These are phyloP conservation scores for Coemansia nantahalensis DNA, from an alignment of 192 early-diverging fungal species.

Conservation along the genomic window DNA sequence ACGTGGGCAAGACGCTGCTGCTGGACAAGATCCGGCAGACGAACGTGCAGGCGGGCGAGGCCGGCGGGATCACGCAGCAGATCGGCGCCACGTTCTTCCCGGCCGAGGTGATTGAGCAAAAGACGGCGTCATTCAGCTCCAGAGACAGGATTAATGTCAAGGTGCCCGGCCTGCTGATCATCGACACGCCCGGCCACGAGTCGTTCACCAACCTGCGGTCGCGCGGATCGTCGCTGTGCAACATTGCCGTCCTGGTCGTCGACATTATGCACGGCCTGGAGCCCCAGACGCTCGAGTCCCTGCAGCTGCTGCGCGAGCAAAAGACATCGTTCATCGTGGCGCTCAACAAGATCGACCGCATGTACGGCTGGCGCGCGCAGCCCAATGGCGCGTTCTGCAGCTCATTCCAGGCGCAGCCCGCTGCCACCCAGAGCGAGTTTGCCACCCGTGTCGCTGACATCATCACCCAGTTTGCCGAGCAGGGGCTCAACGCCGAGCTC, in stretches of 20 bases:
- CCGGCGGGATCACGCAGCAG: conserved; percentile 99
- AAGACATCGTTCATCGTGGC: conserved; percentile 99
- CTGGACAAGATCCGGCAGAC: conserved; percentile 99
- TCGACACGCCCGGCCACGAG: conserved; percentile 99
- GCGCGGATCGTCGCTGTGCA: conserved; percentile 95
- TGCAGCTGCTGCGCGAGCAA: conserved; percentile 83
- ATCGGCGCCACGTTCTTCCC: conserved; percentile 99
- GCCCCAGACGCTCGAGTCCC: conserved; percentile 96
- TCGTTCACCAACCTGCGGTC: conserved; percentile 96
- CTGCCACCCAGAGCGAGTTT: conserved; percentile 80
- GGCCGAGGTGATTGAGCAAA: conserved; percentile 86
- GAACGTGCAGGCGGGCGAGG: conserved; percentile 99
- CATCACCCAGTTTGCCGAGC: conserved; percentile 90
- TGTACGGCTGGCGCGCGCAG: conserved; percentile 88
- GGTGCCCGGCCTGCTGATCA: conserved; percentile 90
- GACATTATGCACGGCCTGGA: conserved; percentile 99
- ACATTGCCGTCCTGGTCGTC: conserved; percentile 98
- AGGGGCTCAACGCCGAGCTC: conserved; percentile 89
- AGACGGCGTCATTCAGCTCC: conserved; percentile 78
- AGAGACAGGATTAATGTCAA: conserved; percentile 67
- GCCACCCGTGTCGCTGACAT: conserved; percentile 72
- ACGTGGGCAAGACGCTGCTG: conserved; percentile 94
- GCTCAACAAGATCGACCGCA: conserved; percentile 97
- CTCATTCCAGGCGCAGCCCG: conserved; percentile 72
- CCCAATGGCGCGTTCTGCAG: conserved; percentile 80